These are phyloP conservation scores for Saraca asoca DNA, from an alignment of 331 rosid genomes.

Conservation along the genomic window DNA sequence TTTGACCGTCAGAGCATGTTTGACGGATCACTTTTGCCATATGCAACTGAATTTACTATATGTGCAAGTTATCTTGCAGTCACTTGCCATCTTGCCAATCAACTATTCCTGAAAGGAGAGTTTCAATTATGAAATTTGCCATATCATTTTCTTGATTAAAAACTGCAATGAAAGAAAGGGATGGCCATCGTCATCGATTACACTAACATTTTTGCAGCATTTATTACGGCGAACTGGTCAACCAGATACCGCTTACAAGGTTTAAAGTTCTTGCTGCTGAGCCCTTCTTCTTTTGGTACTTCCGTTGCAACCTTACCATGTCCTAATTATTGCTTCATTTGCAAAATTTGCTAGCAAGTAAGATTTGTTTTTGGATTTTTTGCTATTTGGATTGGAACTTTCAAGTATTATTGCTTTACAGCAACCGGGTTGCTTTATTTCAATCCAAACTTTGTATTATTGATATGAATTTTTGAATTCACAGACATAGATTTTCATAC, in stretches of 20 bases:
- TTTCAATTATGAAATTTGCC: no score
- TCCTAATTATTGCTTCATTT: slow-evolving; percentile 7
- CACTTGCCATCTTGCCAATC: no score
- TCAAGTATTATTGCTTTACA: slow-evolving; percentile 20
- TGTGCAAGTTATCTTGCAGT: no score
- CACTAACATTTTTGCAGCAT: slow-evolving; percentile 23
- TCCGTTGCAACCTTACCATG: background rate
- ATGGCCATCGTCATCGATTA: slow-evolving; percentile 38
- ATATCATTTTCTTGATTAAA: background rate
- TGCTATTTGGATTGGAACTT: background rate
- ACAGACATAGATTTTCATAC: background rate
- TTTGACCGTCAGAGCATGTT: no score
- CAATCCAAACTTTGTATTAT: background rate
- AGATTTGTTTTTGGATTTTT: slow-evolving; percentile 2
- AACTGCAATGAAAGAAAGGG: slow-evolving; percentile 30
- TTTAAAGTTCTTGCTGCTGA: background rate
- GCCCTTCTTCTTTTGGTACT: background rate
- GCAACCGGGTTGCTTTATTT: slow-evolving; percentile 31
- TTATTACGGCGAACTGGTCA: slow-evolving; percentile 48
- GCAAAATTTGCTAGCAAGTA: slow-evolving; percentile 17
- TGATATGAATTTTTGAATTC: slow-evolving; percentile 14
- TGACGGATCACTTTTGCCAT: no score
- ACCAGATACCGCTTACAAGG: slow-evolving; percentile 27
- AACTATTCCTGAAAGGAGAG: no score
- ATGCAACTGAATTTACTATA: no score